These are phyloP conservation scores for Flueggea neowawraea DNA, from an alignment of 441 rosid genomes.

Conservation along the genomic window DNA sequence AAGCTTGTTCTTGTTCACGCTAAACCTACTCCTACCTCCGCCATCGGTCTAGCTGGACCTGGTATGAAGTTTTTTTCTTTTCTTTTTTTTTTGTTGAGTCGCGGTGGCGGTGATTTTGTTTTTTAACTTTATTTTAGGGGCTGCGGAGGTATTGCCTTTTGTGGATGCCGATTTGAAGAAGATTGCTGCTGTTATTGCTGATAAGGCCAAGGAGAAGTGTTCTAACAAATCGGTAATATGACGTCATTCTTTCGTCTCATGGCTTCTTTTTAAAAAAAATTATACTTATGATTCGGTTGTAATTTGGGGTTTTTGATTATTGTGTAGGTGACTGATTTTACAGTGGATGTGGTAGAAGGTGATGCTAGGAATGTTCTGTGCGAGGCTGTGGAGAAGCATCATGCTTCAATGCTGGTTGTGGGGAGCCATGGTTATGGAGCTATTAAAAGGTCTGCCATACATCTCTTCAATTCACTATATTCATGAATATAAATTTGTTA, in stretches of 20 bases:
- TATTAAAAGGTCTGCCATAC: constrained; percentile 58
- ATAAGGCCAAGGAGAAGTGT: constrained; percentile 59
- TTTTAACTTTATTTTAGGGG: constrained; percentile 35
- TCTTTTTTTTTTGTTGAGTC: background rate
- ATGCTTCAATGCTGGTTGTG: constrained; percentile 74
- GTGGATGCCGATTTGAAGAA: constrained; percentile 75
- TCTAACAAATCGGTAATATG: constrained; percentile 45
- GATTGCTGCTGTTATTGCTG: constrained; percentile 57
- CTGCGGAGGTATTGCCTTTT: constrained; percentile 63
- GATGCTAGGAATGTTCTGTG: constrained; percentile 86
- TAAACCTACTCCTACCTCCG: constrained; percentile 53
- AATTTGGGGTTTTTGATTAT: background rate
- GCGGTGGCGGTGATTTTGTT: background rate
- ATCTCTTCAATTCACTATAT: background rate
- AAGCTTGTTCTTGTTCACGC: constrained; percentile 72
- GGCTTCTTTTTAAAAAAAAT: background rate
- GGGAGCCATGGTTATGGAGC: constrained; percentile 99
- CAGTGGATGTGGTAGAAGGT: constrained; percentile 64
- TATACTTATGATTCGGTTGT: background rate
- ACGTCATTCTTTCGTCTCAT: background rate
- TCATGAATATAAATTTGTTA: no score
- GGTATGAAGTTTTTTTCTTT: constrained; percentile 37
- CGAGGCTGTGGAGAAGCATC: constrained; percentile 82
- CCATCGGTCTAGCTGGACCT: constrained; percentile 70
- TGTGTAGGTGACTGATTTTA: constrained; percentile 50